These are phyloP conservation scores for Zizania palustris DNA, from an alignment of 202 grass and related monocot genomes.

Conservation along the genomic window DNA sequence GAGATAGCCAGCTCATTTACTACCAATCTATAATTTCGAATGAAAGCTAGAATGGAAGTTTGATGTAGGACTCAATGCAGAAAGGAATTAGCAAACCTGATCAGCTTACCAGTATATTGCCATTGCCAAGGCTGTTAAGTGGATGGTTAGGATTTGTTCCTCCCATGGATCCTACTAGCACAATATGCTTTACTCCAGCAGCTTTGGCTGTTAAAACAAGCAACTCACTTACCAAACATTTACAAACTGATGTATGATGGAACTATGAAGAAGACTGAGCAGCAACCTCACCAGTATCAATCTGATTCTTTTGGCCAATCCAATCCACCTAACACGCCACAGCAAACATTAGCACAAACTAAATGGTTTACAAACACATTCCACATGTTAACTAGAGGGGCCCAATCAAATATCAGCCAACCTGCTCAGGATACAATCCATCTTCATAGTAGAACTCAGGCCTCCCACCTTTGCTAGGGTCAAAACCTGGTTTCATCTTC, in stretches of 20 bases:
- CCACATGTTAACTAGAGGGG: not conserved
- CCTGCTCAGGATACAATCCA: conserved; percentile 80
- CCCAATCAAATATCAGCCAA: conserved; percentile 30
- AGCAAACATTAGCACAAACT: not conserved
- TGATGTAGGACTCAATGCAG: not conserved
- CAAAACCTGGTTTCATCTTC: conserved; percentile 81
- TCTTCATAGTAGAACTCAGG: conserved; percentile 89
- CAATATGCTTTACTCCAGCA: conserved; percentile 80
- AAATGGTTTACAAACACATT: not conserved
- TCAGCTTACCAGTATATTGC: conserved; percentile 73
- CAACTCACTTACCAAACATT: conserved; percentile 2
- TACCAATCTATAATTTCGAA: not conserved
- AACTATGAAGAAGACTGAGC: not conserved
- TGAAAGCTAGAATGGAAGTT: not conserved
- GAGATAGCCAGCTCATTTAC: not conserved
- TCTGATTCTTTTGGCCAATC: conserved; percentile 93
- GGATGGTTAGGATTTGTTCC: conserved; percentile 77
- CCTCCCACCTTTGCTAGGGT: conserved; percentile 70
- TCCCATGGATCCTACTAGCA: conserved; percentile 93
- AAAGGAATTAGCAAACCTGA: not conserved
- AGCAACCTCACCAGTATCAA: conserved; percentile 61
- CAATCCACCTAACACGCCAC: conserved; percentile 63
- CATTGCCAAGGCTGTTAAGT: conserved; percentile 83
- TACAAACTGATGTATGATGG: not conserved
- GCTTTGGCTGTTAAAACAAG: conserved; percentile 59